phyloP scores from a whole-genome alignment of 495 filamentous ascomycete species.

The Antarctomyces pellizariae region DNA sequence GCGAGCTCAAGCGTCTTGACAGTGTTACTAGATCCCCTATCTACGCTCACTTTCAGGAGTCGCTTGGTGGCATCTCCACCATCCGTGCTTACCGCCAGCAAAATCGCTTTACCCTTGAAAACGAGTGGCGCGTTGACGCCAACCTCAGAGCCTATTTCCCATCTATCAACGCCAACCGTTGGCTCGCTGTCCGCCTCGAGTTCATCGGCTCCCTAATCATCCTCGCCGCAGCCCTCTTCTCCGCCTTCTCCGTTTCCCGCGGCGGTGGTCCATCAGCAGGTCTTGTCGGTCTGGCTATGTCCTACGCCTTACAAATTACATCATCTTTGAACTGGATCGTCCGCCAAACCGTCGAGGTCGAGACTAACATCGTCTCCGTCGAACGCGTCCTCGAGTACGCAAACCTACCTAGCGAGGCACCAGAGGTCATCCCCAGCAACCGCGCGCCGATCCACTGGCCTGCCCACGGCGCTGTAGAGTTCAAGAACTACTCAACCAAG shows the following conservation, averaged over 20 bases:
- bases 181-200: slow-evolving; percentile 87
- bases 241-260: slow-evolving; percentile 56
- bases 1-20: slow-evolving; percentile 89
- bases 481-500: slow-evolving; percentile 80
- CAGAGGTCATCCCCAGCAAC: slow-evolving; percentile 74
- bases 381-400: slow-evolving; percentile 96
- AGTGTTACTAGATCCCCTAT: slow-evolving; percentile 89
- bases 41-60: slow-evolving; percentile 97
- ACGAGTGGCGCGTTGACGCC: slow-evolving; percentile 93
- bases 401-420: slow-evolving; percentile 77
- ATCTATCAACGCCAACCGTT: slow-evolving; percentile 85
- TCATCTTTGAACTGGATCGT: slow-evolving; percentile 99
- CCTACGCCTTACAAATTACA: slow-evolving; percentile 91
- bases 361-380: slow-evolving; percentile 98
- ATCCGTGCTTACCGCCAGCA: slow-evolving; percentile 91
- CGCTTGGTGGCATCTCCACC: slow-evolving; percentile 82
- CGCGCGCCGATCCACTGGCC: slow-evolving; percentile 85
- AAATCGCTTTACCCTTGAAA: slow-evolving; percentile 68
- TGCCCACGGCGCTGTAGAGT: slow-evolving; percentile 67
- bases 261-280: slow-evolving; percentile 47
- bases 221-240: slow-evolving; percentile 58
- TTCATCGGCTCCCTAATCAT: slow-evolving; percentile 95
- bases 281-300: slow-evolving; percentile 84
- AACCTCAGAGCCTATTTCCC: slow-evolving; percentile 94
- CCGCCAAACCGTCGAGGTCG: slow-evolving; percentile 93